These are phyloP conservation scores for Cyanidiococcus yangmingshanensis DNA, from an alignment of 23 red algal species.

Conservation along the genomic window DNA sequence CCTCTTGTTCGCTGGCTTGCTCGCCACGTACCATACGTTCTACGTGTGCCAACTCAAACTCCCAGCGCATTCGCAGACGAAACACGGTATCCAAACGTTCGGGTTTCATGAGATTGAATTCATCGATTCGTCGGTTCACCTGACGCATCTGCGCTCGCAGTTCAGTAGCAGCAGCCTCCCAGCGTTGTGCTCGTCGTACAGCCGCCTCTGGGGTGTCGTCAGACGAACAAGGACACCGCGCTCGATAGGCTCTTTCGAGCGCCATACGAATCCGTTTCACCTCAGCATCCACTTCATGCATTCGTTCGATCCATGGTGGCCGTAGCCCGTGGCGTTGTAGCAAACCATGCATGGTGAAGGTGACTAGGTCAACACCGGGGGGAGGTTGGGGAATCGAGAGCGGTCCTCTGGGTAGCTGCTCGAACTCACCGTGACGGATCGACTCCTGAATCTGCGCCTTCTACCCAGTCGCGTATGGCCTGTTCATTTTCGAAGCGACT, in stretches of 20 bases:
- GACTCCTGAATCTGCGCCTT: not conserved
- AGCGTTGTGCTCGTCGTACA: not conserved
- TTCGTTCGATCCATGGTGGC: not conserved
- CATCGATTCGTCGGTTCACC: conserved; percentile 24
- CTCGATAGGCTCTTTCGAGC: not conserved
- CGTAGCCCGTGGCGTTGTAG: not conserved
- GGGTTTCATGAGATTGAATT: conserved; percentile 24
- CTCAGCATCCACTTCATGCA: not conserved
- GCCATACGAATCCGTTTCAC: not conserved
- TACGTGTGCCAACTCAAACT: not conserved
- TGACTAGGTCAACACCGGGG: not conserved
- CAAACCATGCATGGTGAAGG: not conserved
- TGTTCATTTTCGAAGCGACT: not conserved
- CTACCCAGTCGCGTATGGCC: not conserved
- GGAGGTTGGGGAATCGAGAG: not conserved
- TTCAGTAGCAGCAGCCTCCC: not conserved
- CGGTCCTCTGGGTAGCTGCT: not conserved
- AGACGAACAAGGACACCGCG: not conserved
- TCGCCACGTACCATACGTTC: not conserved
- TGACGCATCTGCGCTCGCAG: conserved; percentile 18
- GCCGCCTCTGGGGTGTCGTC: not conserved
- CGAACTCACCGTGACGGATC: not conserved
- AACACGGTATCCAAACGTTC: conserved; percentile 24
- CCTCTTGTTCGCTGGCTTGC: too few species aligned
- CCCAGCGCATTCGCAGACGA: conserved; percentile 16